phyloP scores from a whole-genome alignment of 1,139 yeast genomes.

The Scheffersomyces quercinus region DNA sequence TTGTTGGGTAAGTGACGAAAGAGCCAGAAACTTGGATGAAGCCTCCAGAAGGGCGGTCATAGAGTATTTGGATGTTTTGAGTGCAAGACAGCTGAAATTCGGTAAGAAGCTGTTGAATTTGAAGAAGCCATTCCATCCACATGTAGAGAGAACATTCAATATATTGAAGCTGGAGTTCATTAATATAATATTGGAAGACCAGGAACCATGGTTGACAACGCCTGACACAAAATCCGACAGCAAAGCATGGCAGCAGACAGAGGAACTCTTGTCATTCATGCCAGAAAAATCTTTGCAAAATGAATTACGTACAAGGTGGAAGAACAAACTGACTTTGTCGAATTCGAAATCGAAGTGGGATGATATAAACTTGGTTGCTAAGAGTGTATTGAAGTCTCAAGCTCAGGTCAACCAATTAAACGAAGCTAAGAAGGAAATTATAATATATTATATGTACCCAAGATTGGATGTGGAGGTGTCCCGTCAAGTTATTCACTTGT shows the following conservation, averaged over 20 bases:
- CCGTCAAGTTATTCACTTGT: conserved; percentile 82
- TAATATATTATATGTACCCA: conserved; percentile 82
- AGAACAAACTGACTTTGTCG: conserved; percentile 24
- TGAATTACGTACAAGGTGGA: conserved; percentile 53
- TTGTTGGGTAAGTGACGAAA: conserved; percentile 92
- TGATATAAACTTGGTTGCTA: conserved; percentile 67
- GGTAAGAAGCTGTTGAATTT: conserved; percentile 51
- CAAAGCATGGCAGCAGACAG: conserved; percentile 46
- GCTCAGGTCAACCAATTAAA: conserved; percentile 45
- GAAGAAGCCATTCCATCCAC: conserved; percentile 88
- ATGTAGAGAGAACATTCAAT: conserved; percentile 71
- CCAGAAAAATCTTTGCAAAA: conserved; percentile 61
- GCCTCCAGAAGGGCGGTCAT: conserved; percentile 72
- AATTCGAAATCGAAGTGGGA: conserved; percentile 68
- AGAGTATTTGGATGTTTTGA: conserved; percentile 78
- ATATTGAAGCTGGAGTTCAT: conserved; percentile 64
- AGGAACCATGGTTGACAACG: conserved; percentile 69
- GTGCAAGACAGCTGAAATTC: conserved; percentile 44
- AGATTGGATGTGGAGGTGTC: conserved; percentile 93
- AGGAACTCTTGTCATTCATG: conserved; percentile 58
- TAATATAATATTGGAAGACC: conserved; percentile 69
- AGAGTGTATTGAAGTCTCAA: conserved; percentile 45
- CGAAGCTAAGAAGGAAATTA: conserved; percentile 83
- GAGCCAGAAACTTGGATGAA: conserved; percentile 79
- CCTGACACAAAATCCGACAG: conserved; percentile 31